phyloP scores from a whole-genome alignment of 768 basidiomycete species.

The Mycena latifolia region DNA sequence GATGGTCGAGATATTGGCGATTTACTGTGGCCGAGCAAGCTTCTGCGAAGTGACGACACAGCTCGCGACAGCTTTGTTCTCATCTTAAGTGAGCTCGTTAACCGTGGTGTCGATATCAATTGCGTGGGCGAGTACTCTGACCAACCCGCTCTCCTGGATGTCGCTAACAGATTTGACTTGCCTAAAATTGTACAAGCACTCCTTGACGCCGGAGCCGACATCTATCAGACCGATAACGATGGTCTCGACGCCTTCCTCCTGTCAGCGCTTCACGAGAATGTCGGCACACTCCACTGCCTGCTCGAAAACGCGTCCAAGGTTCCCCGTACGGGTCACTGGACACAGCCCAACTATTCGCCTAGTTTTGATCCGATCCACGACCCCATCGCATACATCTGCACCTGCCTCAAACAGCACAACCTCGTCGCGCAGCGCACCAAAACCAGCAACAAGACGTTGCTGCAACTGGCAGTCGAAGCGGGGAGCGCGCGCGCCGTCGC shows the following conservation, averaged over 20 bases:
- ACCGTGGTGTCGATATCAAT: background rate
- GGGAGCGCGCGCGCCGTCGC: constrained; percentile 7
- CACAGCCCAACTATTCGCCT: background rate
- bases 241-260: constrained; percentile 20
- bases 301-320: constrained; percentile 1
- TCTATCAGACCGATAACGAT: constrained; percentile 3
- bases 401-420: constrained; percentile 16
- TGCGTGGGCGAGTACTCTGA: background rate
- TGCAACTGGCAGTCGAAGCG: constrained; percentile 14
- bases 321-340: constrained; percentile 3
- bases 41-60: background rate
- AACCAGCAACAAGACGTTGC: background rate
- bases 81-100: background rate
- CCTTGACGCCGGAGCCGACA: constrained; percentile 16
- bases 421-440: constrained; percentile 1
- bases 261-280: constrained; percentile 9
- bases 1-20: too few relatives aligned
- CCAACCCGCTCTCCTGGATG: background rate
- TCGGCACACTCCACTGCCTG: background rate
- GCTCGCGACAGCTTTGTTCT: background rate
- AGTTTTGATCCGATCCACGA: constrained; percentile 1
- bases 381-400: constrained; percentile 13
- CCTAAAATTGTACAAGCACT: constrained; percentile 11
- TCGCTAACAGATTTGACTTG: background rate
- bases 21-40: too few relatives aligned